phyloP scores from a whole-genome alignment of 2,329 filamentous ascomycete genomes.

The Fusarium ramigenum region DNA sequence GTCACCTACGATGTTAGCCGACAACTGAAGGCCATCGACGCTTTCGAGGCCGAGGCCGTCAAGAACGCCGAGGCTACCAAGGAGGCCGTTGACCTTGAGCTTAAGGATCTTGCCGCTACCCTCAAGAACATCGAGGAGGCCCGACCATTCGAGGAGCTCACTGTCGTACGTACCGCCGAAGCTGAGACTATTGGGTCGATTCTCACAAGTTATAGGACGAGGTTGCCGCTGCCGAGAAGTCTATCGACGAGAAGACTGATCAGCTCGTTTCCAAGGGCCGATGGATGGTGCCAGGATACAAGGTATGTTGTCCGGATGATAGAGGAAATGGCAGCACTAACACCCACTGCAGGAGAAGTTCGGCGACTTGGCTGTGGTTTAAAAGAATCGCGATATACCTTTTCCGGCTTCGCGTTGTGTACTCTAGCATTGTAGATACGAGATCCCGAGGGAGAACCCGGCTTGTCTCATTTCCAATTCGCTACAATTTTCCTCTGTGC shows the following conservation, averaged over 20 bases:
- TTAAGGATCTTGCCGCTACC: conserved; percentile 93
- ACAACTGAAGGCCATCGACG: conserved; percentile 98
- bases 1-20: conserved; percentile 89
- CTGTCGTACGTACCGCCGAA: conserved; percentile 77
- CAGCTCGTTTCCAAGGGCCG: conserved; percentile 96
- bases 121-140: conserved; percentile 97
- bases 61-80: conserved; percentile 98
- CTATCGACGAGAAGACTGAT: conserved; percentile 96
- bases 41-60: conserved; percentile 95
- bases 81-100: conserved; percentile 92
- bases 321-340: conserved; percentile 53
- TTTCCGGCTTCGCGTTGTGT: conserved; percentile 64
- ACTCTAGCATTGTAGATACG: conserved; percentile 78
- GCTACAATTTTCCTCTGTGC: conserved; percentile 40
- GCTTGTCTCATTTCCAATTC: conserved; percentile 47
- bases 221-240: conserved; percentile 90
- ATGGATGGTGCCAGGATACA: conserved; percentile 99
- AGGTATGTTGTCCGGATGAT: conserved; percentile 68
- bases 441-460: conserved; percentile 50
- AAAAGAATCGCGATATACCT: conserved; percentile 60
- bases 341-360: conserved; percentile 85
- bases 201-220: conserved; percentile 74
- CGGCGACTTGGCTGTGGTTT: conserved; percentile 94
- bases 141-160: conserved; percentile 94
- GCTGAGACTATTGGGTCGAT: conserved; percentile 27